These are phyloP conservation scores for Chlamydomonas asymmetrica DNA, from an alignment of 139 green algal genomes.

Conservation along the genomic window DNA sequence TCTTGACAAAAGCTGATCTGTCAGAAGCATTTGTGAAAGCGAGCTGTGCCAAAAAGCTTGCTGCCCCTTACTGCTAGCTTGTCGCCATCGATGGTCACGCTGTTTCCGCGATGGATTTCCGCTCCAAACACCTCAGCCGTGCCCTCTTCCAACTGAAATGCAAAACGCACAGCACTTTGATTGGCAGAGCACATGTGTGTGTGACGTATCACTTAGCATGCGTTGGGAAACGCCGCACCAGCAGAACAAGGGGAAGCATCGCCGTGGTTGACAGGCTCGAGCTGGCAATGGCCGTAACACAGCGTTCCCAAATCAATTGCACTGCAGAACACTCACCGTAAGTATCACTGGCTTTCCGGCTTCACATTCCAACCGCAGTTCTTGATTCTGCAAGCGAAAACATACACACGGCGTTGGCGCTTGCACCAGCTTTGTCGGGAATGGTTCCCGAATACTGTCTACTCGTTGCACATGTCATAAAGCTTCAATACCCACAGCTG, in stretches of 20 bases:
- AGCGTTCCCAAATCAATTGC: neutral
- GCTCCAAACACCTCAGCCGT: constrained; percentile 88
- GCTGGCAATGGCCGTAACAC: neutral
- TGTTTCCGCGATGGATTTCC: constrained; percentile 65
- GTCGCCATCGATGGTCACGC: constrained; percentile 57
- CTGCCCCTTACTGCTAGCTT: constrained; percentile 73
- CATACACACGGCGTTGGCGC: too few species aligned
- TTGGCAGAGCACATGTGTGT: neutral
- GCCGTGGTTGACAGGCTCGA: neutral
- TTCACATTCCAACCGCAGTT: constrained; percentile 58
- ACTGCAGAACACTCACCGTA: too few species aligned
- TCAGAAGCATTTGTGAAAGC: constrained; percentile 2
- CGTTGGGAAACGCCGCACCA: neutral
- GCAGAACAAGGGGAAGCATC: neutral
- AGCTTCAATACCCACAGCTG: too few species aligned
- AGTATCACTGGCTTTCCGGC: constrained; percentile 36
- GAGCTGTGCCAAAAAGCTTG: neutral
- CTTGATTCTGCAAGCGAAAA: constrained; percentile 29
- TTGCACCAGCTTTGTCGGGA: too few species aligned
- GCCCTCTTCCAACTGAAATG: constrained; percentile 65
- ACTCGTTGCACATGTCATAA: too few species aligned
- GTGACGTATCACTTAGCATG: too few species aligned
- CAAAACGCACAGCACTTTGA: neutral
- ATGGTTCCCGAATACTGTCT: too few species aligned
- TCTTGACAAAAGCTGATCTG: too few species aligned